Conservation (phyloP, 768 basidiomycete species). For the Kwoniella dejecticola region DNA sequence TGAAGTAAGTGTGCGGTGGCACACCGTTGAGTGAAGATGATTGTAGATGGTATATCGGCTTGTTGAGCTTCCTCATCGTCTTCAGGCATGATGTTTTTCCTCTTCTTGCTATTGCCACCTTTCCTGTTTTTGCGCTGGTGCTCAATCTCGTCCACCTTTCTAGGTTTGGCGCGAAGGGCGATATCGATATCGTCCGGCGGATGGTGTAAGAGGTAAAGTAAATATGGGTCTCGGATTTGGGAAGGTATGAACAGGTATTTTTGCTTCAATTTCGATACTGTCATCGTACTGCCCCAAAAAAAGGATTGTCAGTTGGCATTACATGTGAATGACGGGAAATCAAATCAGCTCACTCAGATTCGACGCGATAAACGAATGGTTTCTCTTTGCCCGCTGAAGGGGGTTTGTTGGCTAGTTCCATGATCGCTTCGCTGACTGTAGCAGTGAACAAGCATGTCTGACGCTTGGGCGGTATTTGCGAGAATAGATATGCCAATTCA, state of each 20-base stretch:
- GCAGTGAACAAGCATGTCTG: slow-evolving; percentile 98
- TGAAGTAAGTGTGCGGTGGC: slow-evolving; percentile 86
- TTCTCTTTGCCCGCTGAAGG: slow-evolving; percentile 80
- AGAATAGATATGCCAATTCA: slow-evolving; percentile 77
- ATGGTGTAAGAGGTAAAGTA: slow-evolving; percentile 84
- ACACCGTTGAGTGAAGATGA: slow-evolving; percentile 82
- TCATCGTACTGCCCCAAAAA: slow-evolving; percentile 77
- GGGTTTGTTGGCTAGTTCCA: slow-evolving; percentile 69
- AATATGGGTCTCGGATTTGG: slow-evolving; percentile 88
- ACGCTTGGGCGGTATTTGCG: slow-evolving; percentile 74
- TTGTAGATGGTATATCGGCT: slow-evolving; percentile 83
- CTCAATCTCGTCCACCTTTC: slow-evolving; percentile 24
- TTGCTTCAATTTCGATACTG: slow-evolving; percentile 84
- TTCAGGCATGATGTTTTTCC: slow-evolving; percentile 56
- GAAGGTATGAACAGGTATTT: slow-evolving; percentile 89
- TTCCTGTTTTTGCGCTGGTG: slow-evolving; percentile 22
- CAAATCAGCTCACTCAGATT: slow-evolving; percentile 63
- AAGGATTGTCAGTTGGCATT: slow-evolving; percentile 7
- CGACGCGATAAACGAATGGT: slow-evolving; percentile 82
- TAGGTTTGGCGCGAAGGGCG: slow-evolving; percentile 60
- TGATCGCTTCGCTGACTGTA: slow-evolving; percentile 84
- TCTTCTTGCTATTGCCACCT: slow-evolving; percentile 29
- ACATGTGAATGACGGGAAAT: background rate
- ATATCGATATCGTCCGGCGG: slow-evolving; percentile 76
- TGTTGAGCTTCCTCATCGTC: slow-evolving; percentile 60